Evolutionary conservation across 2,329 filamentous ascomycete genomes (phyloP).

Genomic region (Metarhizium brunneum): DNA sequence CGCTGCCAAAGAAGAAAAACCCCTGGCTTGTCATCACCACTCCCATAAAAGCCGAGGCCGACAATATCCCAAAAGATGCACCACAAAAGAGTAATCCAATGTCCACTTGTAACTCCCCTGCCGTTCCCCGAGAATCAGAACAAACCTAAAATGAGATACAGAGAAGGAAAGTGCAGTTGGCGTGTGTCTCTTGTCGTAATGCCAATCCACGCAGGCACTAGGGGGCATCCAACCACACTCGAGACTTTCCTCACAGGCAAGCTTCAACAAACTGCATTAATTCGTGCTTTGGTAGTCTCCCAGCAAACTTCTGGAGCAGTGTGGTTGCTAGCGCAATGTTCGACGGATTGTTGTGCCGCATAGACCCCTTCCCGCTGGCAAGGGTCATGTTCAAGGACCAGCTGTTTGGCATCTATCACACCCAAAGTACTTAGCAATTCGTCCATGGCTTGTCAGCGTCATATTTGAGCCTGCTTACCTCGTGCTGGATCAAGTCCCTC

Average conservation of each 20-base stretch:
- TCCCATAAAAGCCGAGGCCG: background rate
- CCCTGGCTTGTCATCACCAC: background rate
- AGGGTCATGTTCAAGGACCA: conserved; percentile 18
- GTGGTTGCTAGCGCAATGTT: conserved; percentile 16
- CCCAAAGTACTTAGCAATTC: background rate
- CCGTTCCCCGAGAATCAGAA: background rate
- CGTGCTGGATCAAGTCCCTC: conserved; percentile 13
- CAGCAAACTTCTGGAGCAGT: conserved; percentile 15
- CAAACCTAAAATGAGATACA: background rate
- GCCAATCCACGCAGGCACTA: no score
- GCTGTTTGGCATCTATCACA: conserved; percentile 13
- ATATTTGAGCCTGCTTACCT: conserved; percentile 10
- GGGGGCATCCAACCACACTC: background rate
- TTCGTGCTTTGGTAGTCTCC: conserved; percentile 15
- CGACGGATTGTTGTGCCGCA: conserved; percentile 14
- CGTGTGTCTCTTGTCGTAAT: background rate
- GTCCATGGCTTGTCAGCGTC: background rate
- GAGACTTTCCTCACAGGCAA: conserved; percentile 11
- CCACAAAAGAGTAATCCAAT: background rate
- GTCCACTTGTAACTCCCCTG: background rate
- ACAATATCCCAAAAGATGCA: background rate
- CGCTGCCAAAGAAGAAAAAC: background rate
- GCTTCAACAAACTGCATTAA: conserved; percentile 15
- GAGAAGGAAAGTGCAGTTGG: background rate
- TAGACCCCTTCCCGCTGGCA: conserved; percentile 7